These are phyloP conservation scores for Begonia peltatifolia DNA, from an alignment of 306 rosid species.

Conservation along the genomic window DNA sequence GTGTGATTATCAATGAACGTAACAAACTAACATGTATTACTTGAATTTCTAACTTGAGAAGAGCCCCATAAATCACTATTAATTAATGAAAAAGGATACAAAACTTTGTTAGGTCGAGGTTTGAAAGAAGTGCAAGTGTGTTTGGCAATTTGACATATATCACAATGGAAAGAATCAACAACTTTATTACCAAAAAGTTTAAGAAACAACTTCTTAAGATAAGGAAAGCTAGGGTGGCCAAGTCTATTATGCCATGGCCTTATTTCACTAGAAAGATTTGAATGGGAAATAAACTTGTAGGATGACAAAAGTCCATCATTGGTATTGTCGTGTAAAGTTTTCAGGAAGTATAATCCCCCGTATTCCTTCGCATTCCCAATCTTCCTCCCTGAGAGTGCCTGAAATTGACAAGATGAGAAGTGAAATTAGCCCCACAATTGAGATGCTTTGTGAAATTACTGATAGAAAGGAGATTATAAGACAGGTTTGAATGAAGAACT, in stretches of 20 bases:
- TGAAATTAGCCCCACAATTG: neutral
- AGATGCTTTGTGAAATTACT: neutral
- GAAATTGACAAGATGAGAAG: neutral
- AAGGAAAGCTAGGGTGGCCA: neutral
- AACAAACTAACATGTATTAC: neutral
- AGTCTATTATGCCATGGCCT: neutral
- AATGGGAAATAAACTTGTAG: neutral
- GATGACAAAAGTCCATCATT: neutral
- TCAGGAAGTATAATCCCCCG: neutral
- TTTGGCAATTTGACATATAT: no score
- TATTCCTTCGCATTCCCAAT: neutral
- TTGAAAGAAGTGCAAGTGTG: neutral
- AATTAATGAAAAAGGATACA: neutral
- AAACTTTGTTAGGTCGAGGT: neutral
- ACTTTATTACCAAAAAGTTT: neutral
- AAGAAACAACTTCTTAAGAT: neutral
- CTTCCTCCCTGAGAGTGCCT: neutral
- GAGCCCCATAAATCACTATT: neutral
- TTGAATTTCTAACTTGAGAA: neutral
- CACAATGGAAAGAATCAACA: no score
- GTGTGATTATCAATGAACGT: neutral
- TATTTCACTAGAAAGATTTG: neutral
- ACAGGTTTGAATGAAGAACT: neutral
- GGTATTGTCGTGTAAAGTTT: no score
- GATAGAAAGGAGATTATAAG: neutral